Evolutionary conservation across 306 rosid species (phyloP).

Genomic region (Crotalaria pallida): DNA sequence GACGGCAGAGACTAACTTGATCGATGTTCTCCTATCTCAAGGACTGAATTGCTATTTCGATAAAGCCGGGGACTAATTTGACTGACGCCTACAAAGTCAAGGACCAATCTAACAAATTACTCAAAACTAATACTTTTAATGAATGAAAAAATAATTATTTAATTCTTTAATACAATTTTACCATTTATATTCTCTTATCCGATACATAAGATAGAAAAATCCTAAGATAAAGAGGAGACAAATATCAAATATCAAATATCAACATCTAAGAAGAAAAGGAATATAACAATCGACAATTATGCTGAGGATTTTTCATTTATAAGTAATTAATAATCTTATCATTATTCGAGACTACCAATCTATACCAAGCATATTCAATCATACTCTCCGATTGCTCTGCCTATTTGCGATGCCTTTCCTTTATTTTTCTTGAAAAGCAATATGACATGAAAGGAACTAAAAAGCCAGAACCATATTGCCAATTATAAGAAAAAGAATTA

Average conservation of each 20-base stretch:
- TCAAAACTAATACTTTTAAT: no score
- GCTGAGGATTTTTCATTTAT: neutral
- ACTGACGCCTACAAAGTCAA: no score
- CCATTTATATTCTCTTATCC: no score
- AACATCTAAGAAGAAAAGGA: neutral
- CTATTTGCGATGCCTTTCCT: neutral
- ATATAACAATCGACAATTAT: neutral
- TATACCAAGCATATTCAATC: neutral
- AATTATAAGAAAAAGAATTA: neutral
- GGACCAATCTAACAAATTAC: no score
- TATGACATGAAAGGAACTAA: neutral
- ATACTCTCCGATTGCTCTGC: neutral
- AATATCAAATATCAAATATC: neutral
- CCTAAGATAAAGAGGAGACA: neutral
- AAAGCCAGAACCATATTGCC: neutral
- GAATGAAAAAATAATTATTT: no score
- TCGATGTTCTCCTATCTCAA: no score
- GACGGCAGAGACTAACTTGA: no score
- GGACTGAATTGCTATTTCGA: no score
- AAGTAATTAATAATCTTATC: neutral
- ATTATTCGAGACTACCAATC: neutral
- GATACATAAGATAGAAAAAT: no score
- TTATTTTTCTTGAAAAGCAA: neutral
- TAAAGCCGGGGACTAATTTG: no score
- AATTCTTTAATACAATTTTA: no score